These are phyloP conservation scores for Aspergillus neoniger DNA, from an alignment of 2,329 filamentous ascomycete genomes.

Conservation along the genomic window DNA sequence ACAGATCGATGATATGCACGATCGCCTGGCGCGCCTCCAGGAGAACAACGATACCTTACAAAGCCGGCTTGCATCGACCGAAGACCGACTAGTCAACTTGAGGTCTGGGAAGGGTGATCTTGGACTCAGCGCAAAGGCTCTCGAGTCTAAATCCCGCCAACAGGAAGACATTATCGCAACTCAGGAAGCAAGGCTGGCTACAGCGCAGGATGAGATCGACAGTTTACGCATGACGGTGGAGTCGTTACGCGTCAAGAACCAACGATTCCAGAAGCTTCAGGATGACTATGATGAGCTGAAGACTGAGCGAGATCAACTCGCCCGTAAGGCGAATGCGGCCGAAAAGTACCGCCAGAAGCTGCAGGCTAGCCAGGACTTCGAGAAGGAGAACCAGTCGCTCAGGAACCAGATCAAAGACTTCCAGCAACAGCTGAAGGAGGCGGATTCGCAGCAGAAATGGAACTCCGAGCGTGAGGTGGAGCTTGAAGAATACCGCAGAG, in stretches of 20 bases:
- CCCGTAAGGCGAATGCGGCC: slow-evolving; percentile 51
- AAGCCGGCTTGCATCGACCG: slow-evolving; percentile 47
- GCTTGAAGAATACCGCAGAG: slow-evolving; percentile 47
- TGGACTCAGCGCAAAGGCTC: slow-evolving; percentile 49
- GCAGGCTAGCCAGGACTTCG: slow-evolving; percentile 51
- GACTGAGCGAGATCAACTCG: slow-evolving; percentile 49
- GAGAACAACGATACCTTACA: slow-evolving; percentile 52
- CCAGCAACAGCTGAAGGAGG: slow-evolving; percentile 49
- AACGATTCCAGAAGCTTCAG: slow-evolving; percentile 49
- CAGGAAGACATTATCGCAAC: slow-evolving; percentile 71
- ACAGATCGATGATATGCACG: slow-evolving; percentile 57
- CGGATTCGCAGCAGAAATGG: slow-evolving; percentile 45
- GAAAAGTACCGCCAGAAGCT: slow-evolving; percentile 54
- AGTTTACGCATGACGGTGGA: slow-evolving; percentile 48
- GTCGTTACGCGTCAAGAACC: slow-evolving; percentile 47
- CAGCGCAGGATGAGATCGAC: slow-evolving; percentile 48
- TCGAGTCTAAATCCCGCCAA: slow-evolving; percentile 57
- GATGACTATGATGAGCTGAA: slow-evolving; percentile 54
- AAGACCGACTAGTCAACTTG: slow-evolving; percentile 56
- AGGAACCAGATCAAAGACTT: slow-evolving; percentile 50
- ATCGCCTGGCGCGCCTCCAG: slow-evolving; percentile 58
- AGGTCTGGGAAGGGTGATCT: slow-evolving; percentile 49
- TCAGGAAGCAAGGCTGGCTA: slow-evolving; percentile 67
- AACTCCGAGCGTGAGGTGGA: slow-evolving; percentile 45
- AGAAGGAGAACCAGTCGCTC: slow-evolving; percentile 51